A percentile compares a stretch with the other conserved stretches of the same genome.
Evolutionary conservation across 352 stramenopile species (phyloP).

Genomic region (Pythium phragmiticola): DNA sequence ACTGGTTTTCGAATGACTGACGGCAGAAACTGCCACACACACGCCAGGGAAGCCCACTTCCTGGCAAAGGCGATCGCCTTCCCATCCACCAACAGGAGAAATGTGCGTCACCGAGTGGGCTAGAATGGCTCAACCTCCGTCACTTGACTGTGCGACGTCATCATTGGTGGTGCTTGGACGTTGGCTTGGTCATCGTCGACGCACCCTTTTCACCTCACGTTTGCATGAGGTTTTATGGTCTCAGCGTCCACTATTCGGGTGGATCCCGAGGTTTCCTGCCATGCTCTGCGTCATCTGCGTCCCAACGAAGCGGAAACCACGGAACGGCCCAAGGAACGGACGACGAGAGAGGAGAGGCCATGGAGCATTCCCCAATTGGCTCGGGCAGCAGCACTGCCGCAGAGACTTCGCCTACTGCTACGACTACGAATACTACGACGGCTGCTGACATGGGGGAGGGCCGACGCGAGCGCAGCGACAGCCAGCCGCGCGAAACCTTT

Average conservation of each 20-base stretch:
- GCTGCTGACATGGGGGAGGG: constrained; percentile 7
- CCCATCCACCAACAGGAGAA: no score
- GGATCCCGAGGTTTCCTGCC: not conserved
- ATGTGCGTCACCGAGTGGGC: no score
- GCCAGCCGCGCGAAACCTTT: constrained; percentile 68
- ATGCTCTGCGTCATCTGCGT: not conserved
- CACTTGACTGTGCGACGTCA: constrained; percentile 18
- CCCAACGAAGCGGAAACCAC: not conserved
- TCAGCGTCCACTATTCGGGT: constrained; percentile 14
- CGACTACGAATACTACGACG: not conserved
- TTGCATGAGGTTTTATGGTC: constrained; percentile 14
- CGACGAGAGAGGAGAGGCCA: not conserved
- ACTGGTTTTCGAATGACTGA: constrained; percentile 13
- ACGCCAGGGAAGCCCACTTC: constrained; percentile 8
- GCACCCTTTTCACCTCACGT: constrained; percentile 26
- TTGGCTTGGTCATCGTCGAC: constrained; percentile 14
- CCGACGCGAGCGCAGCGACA: constrained; percentile 51
- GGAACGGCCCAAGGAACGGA: not conserved
- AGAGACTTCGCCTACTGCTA: not conserved
- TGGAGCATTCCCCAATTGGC: constrained; percentile 30
- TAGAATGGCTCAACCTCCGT: not conserved
- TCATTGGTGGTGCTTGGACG: constrained; percentile 11
- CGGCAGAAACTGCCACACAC: not conserved
- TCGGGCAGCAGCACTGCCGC: not conserved
- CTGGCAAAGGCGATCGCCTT: not conserved